These are phyloP conservation scores for Alternaria arbusti DNA, from an alignment of 2,329 filamentous ascomycete genomes.

Conservation along the genomic window DNA sequence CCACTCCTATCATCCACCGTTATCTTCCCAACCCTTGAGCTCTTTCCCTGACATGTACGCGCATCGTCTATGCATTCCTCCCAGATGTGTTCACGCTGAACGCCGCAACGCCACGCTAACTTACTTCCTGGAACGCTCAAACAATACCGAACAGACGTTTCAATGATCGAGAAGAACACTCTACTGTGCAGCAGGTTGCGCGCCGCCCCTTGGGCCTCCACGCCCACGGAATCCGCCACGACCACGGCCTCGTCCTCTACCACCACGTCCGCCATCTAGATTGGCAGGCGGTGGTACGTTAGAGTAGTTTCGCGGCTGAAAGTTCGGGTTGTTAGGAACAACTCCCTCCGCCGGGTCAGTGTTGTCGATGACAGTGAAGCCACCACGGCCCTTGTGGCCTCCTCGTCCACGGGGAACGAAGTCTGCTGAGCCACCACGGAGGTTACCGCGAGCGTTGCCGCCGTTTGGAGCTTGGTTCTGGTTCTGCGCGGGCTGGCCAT, in stretches of 20 bases:
- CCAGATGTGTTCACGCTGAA: background rate
- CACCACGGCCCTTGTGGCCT: conserved; percentile 45
- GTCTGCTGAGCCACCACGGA: conserved; percentile 28
- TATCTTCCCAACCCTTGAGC: background rate
- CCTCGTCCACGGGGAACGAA: conserved; percentile 51
- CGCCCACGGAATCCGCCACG: conserved; percentile 41
- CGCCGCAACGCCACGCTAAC: background rate
- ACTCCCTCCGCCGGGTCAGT: conserved; percentile 61
- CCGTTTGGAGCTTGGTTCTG: conserved; percentile 33
- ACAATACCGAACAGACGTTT: background rate
- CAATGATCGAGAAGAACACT: background rate
- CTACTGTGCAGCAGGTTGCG: conserved; percentile 27
- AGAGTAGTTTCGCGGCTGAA: conserved; percentile 58
- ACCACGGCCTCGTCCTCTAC: conserved; percentile 41
- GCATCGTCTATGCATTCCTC: background rate
- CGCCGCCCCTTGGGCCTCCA: conserved; percentile 37
- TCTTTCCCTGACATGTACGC: background rate
- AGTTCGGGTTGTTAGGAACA: conserved; percentile 61
- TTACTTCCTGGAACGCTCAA: background rate
- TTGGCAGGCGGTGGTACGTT: conserved; percentile 47
- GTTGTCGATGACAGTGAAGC: conserved; percentile 57
- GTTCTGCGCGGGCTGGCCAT: conserved; percentile 30
- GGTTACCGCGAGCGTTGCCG: conserved; percentile 38
- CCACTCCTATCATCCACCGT: background rate
- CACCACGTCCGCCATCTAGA: conserved; percentile 37